phyloP scores from a whole-genome alignment of 2,329 filamentous ascomycete genomes.

The Fonsecaea multimorphosa region DNA sequence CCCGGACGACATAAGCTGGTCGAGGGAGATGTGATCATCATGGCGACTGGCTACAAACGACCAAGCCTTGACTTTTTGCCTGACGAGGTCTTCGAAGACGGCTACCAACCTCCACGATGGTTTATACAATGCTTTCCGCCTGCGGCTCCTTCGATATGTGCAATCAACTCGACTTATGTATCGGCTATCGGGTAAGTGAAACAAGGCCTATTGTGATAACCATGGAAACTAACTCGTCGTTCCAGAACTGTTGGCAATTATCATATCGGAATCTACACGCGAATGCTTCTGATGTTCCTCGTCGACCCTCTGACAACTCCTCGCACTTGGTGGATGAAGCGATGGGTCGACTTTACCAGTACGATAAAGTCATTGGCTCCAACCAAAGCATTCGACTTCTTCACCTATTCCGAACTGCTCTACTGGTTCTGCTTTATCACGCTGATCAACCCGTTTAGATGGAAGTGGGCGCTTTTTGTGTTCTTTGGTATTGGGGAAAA shows the following conservation, averaged over 20 bases:
- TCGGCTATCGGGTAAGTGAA: slow-evolving; percentile 68
- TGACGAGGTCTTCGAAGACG: slow-evolving; percentile 71
- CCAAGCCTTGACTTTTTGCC: slow-evolving; percentile 77
- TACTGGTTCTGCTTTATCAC: slow-evolving; percentile 87
- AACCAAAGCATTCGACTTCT: slow-evolving; percentile 82
- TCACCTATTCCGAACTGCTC: slow-evolving; percentile 81
- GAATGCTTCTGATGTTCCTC: slow-evolving; percentile 85
- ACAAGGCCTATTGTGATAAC: neutral
- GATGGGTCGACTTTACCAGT: slow-evolving; percentile 85
- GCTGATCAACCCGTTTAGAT: slow-evolving; percentile 80
- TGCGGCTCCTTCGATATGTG: slow-evolving; percentile 72
- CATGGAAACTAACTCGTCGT: slow-evolving; percentile 13
- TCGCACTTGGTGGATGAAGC: slow-evolving; percentile 74
- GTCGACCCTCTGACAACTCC: slow-evolving; percentile 78
- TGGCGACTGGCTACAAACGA: slow-evolving; percentile 82
- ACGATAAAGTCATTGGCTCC: slow-evolving; percentile 72
- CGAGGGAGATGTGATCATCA: slow-evolving; percentile 76
- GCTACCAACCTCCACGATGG: slow-evolving; percentile 83
- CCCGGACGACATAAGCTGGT: slow-evolving; percentile 71
- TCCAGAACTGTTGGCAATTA: slow-evolving; percentile 74
- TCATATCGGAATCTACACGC: slow-evolving; percentile 88
- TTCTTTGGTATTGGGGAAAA: slow-evolving; percentile 74
- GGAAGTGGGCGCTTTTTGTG: slow-evolving; percentile 88
- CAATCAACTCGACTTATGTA: slow-evolving; percentile 84
- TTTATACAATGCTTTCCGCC: slow-evolving; percentile 87